Evolutionary conservation across 2,329 filamentous ascomycete species (phyloP), one percentile per base, ranked within the genome.

Genomic region (Aureobasidium sp.): DNA sequence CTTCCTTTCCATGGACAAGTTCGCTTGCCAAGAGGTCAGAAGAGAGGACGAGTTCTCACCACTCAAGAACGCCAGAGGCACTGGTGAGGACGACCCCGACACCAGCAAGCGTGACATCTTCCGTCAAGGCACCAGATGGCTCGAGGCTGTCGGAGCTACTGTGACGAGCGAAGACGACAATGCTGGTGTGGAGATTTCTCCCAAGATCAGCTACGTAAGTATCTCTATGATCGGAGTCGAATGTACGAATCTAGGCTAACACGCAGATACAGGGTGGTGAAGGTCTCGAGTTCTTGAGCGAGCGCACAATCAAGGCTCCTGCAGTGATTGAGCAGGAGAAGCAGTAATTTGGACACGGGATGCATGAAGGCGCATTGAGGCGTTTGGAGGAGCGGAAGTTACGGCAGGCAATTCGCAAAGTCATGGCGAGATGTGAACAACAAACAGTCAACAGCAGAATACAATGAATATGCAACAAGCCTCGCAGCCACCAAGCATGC

Each of bases 41-140:
- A 90, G 94, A 65, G 92, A 97, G 79, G 94, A 99, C 69, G 94
- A 99, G 78, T 99, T 99, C 80, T 97, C 91, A 31, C 94, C 94
- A 5, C 80, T 99, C 68, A 99, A 99, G 86, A 99, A 99, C 72
- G 85, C 85, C 12, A 83, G 81, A 66, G 90, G 91, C 61, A 91
- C 90, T 44, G 90, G 90, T 36, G 89, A 96, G 78, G 94, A 99
- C 72, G 91, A 97, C 74, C 89, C 91, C 12, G 91, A 96, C 68
- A 99, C 94, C 56, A 96, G 91, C 81, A 90, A 87, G 78, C 82
- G 81, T 67, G 91, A 97, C 73, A 95, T 97, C 73, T 88, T 96
- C 86, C 79, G 82, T 49, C 94, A 97, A 78, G 94, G 94, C 48
- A 85, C 86, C 76, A 87, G 89, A 70, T 99, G 94, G 92, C 79